Base-by-base conservation (phyloP, 169 alveolate species). In the Eimeria sp. region DNA sequence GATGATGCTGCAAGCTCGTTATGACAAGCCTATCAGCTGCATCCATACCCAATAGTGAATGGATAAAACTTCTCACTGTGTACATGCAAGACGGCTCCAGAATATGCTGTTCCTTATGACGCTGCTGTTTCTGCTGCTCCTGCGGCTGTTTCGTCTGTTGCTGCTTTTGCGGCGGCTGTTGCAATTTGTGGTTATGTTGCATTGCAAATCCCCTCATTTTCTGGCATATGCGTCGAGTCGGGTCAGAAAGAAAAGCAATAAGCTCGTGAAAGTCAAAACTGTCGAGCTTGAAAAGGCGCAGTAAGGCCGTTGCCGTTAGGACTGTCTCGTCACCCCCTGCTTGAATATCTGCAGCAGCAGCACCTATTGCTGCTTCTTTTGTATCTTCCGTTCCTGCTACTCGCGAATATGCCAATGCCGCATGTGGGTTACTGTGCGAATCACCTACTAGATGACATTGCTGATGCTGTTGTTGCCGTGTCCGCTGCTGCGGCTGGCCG, bases 241-340 rank as follows among this genome's bases (percentile, higher is more conserved):
- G 72, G 75, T 92, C 89, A 13, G 76, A n/a, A 7, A 92, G 96
- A 80, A 78, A 76, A 54, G 75, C 57, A n/a, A 78, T 45, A 25
- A 92, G 92, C 58, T 92, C 96, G 86, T 76, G 92, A 22, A 92
- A 61, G 61, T 84, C 83, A 45, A 92, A 92, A 51, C 40, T 47
- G 10, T 51, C 86, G 45, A 92, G 87, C 76, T 92, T 63, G 76
- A 92, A 47, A 11, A 14, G 75, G 70, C 86, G 96, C 72, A 92
- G 92, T 20, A 80, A 65, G 58, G 34, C 58, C 45, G 94, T 65
- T 47, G 94, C 82, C 27, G 94, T 87, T 34, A 92, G 94, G 76
- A 87, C 83, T 40, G 78, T 61, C 14, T 30, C 83, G 13, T 0
- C 34, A 11, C 20, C 83, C 25, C 45, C 30, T 16, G 47, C 67